Evolutionary conservation across 2,329 filamentous ascomycete genomes (phyloP).

Genomic region (Fusarium paranaense): DNA sequence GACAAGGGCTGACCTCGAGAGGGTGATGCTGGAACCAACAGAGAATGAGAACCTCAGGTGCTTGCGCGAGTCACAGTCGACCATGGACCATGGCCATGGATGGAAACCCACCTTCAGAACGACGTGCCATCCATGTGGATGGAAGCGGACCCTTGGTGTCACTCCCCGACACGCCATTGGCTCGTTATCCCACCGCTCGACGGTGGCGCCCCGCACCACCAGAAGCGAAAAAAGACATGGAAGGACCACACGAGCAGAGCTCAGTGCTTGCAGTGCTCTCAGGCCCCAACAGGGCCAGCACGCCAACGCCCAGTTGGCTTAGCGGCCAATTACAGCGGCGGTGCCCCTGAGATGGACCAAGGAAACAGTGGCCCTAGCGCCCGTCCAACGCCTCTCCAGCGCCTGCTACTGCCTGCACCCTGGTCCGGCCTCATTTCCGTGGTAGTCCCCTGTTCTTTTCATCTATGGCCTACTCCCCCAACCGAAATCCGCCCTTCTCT

Average conservation of each 20-base stretch:
- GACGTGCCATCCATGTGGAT: slow-evolving; percentile 15
- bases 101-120: slow-evolving; percentile 3
- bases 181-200: slow-evolving; percentile 11
- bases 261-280: slow-evolving; percentile 2
- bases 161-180: slow-evolving; percentile 14
- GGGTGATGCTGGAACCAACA: slow-evolving; percentile 22
- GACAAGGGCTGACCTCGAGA: slow-evolving; percentile 10
- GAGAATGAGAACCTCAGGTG: slow-evolving; percentile 1
- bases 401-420: slow-evolving; percentile 19
- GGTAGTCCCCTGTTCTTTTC: slow-evolving; percentile 25
- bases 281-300: slow-evolving; percentile 8
- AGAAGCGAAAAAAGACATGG: slow-evolving; percentile 11
- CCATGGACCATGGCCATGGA: neutral
- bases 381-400: slow-evolving; percentile 29
- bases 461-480: slow-evolving; percentile 34
- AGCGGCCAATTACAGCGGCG: slow-evolving; percentile 40
- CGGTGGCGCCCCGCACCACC: slow-evolving; percentile 34
- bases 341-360: slow-evolving; percentile 37
- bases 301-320: slow-evolving; percentile 19
- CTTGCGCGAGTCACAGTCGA: slow-evolving; percentile 18
- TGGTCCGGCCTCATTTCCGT: slow-evolving; percentile 42
- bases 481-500: slow-evolving; percentile 27
- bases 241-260: neutral
- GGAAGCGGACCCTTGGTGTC: slow-evolving; percentile 6
- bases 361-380: slow-evolving; percentile 31